A percentile compares a stretch with the other conserved stretches of the same genome.
Conservation (phyloP, 2,329 filamentous ascomycete genomes). For the Rhytidhysteron rufulum region DNA sequence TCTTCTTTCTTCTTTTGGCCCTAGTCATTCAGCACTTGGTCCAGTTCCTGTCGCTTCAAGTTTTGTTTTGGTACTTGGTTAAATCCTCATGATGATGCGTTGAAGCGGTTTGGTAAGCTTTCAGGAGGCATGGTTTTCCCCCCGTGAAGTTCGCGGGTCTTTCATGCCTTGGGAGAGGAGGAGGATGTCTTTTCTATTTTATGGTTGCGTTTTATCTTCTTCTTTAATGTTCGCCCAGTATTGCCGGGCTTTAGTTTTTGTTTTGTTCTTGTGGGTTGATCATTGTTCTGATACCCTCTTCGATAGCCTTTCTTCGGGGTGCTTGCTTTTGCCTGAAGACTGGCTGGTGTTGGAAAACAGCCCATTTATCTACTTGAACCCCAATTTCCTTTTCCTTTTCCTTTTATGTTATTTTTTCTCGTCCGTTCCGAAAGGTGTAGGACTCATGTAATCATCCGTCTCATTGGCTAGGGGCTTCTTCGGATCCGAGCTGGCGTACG, state of each 20-base stretch:
- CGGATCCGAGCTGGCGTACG: neutral
- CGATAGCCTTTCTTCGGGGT: neutral
- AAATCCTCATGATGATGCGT: slow-evolving; percentile 6
- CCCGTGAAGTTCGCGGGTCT: slow-evolving; percentile 19
- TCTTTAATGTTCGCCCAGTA: neutral
- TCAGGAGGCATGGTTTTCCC: slow-evolving; percentile 23
- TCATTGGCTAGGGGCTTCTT: neutral
- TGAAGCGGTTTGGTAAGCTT: slow-evolving; percentile 8
- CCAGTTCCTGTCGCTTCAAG: no score
- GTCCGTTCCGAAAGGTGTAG: neutral
- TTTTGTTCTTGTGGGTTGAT: neutral
- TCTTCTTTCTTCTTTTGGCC: slow-evolving; percentile 4
- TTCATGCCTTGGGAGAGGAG: slow-evolving; percentile 18
- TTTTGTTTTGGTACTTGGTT: no score
- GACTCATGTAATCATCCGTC: neutral
- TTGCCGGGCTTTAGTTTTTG: no score
- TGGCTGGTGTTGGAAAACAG: neutral
- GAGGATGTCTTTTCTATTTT: slow-evolving; percentile 3
- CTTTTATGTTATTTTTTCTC: neutral
- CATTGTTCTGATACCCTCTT: neutral
- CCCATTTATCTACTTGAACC: neutral
- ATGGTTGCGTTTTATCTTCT: slow-evolving; percentile 4
- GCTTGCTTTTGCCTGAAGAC: neutral
- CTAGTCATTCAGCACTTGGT: no score
- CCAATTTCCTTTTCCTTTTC: neutral